Evolutionary conservation across 352 stramenopile genomes (phyloP), one percentile per base, ranked within the genome.

Genomic region (Phytopythium delawarense): DNA sequence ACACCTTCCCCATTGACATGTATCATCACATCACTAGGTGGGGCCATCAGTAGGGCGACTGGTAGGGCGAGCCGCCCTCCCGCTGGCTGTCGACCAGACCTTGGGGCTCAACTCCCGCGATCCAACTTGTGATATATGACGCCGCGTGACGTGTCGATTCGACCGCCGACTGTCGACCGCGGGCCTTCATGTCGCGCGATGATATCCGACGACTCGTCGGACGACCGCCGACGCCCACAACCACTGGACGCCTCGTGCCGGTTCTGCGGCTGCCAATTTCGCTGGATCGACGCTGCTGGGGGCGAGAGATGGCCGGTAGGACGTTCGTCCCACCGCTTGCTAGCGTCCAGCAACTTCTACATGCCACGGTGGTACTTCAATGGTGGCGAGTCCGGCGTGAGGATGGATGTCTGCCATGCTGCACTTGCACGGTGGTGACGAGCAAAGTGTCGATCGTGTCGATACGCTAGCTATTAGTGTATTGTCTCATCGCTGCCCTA

Each of bases 401-500:
- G 13, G 40, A 11, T 23, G 37, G 9, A 44, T 44, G 13, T 7
- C 5, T 44, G 37, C 37, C 37, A 25, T 7, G 6, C 42, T 9
- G 21, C 18, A 25, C 16, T 12, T 13, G 18, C 25, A 28, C 25
- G 25, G 25, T 28, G 25, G 25, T 1, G 25, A 28, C 25, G 25
- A 28, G 25, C 44, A 50, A 50, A 16, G 44, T 25, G 23, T 1
- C 9, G 11, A 16, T n/a, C 21, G n/a, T 30, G 40, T 46, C n/a
- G 45, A 34, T 30, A 32, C 34, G n/a, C 30, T 39, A 25, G 50
- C 50, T 25, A 40, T 39, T 55, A 20, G 23, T 37, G 35, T 15
- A 40, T 23, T 44, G 21, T 37, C 25, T 65, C 48, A 4, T 61
- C 25, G 2, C 12, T 9, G 28, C 45, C 12, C 53, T 64, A 52